Percentiles rank a stretch among this genome's conserved stretches.
Conservation (phyloP, 1,284 basidiomycete genomes). For the Naganishia liquefaciens region DNA sequence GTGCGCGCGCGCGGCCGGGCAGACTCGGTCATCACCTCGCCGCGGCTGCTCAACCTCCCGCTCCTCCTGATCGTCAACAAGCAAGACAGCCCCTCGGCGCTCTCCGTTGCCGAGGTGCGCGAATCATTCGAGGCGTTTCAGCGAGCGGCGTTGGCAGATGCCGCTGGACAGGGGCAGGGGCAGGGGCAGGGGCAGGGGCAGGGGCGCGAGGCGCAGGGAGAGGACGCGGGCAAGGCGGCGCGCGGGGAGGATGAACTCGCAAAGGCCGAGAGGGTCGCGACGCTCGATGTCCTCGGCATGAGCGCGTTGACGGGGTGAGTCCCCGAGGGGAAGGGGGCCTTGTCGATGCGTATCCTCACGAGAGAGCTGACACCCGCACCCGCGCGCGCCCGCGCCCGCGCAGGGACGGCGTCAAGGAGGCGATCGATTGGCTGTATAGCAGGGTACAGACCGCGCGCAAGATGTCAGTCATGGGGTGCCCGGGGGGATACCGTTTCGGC, state of each 20-base stretch:
- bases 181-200: conserved; percentile 26
- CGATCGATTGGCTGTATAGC: conserved; percentile 90
- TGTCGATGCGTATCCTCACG: too few relatives aligned
- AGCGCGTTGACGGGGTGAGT: conserved; percentile 84
- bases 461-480: conserved; percentile 55
- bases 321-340: background rate
- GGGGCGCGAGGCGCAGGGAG: conserved; percentile 33
- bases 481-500: too few relatives aligned
- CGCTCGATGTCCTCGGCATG: conserved; percentile 85
- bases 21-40: conserved; percentile 81
- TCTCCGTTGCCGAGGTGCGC: conserved; percentile 83
- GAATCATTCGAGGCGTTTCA: conserved; percentile 84
- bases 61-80: conserved; percentile 89
- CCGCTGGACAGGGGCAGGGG: conserved; percentile 11
- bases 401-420: conserved; percentile 84
- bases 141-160: conserved; percentile 37
- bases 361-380: background rate
- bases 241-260: conserved; percentile 34
- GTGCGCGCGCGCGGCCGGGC: conserved; percentile 19
- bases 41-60: conserved; percentile 81
- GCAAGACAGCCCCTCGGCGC: conserved; percentile 74
- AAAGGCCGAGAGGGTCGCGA: conserved; percentile 63
- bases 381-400: background rate
- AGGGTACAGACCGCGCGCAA: conserved; percentile 82
- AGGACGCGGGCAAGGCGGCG: background rate